Percentiles rank a stretch among this genome's conserved stretches.
Conservation (phyloP, 441 rosid species). For the Isatis lusitanica region DNA sequence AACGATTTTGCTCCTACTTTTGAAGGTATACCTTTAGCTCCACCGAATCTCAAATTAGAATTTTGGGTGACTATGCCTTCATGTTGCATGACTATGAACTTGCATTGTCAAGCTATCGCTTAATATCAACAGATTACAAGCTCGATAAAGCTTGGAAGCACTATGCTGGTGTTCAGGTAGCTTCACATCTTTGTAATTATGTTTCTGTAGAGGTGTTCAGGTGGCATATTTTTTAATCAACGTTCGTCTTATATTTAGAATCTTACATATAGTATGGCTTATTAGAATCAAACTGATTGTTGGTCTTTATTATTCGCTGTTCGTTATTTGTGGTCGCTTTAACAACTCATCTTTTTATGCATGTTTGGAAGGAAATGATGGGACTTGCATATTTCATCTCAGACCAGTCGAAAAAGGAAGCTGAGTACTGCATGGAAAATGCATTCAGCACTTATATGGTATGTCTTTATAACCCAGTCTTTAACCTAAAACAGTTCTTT, state of each 20-base stretch:
- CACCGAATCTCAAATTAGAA: constrained; percentile 91
- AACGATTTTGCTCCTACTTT: constrained; percentile 19
- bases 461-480: constrained; percentile 36
- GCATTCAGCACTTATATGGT: constrained; percentile 90
- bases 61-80: constrained; percentile 96
- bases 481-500: constrained; percentile 10
- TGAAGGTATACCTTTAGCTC: constrained; percentile 95
- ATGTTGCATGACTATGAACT: constrained; percentile 98
- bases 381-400: constrained; percentile 89
- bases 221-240: constrained; percentile 1
- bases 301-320: background rate
- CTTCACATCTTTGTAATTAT: constrained; percentile 29
- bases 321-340: constrained; percentile 16
- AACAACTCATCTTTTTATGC: constrained; percentile 26
- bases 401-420: constrained; percentile 97
- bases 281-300: constrained; percentile 9
- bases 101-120: constrained; percentile 91
- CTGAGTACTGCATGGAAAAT: constrained; percentile 98
- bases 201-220: constrained; percentile 14
- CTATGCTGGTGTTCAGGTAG: constrained; percentile 98
- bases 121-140: constrained; percentile 97
- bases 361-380: constrained; percentile 88
- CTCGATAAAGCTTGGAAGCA: constrained; percentile 98
- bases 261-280: constrained; percentile 1
- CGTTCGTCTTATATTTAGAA: constrained; percentile 7